These are phyloP conservation scores for Fallopia convolvulus DNA, from an alignment of 148 eudicot species.

Conservation along the genomic window DNA sequence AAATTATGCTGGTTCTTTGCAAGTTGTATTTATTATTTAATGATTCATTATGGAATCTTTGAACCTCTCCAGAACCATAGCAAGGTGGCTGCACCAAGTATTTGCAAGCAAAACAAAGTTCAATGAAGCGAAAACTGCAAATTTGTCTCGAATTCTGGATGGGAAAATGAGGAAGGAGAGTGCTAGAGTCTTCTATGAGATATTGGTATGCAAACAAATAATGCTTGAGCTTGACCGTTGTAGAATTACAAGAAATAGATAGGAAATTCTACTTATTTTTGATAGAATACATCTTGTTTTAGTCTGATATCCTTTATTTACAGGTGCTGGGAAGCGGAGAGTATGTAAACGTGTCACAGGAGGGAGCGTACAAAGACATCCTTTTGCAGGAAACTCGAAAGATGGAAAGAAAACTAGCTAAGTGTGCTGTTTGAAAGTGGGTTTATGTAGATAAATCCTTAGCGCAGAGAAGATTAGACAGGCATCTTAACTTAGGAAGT, in stretches of 20 bases:
- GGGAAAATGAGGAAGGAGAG: conserved; percentile 57
- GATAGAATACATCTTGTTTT: neutral
- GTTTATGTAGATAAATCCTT: neutral
- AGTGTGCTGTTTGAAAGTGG: conserved; percentile 11
- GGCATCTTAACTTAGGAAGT: neutral
- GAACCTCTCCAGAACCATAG: conserved; percentile 41
- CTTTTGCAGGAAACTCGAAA: conserved; percentile 39
- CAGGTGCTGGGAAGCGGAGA: conserved; percentile 55
- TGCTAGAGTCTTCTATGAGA: conserved; percentile 72
- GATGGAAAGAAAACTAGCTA: conserved; percentile 25
- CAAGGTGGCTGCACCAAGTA: conserved; percentile 34
- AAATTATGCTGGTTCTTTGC: neutral
- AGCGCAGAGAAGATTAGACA: neutral
- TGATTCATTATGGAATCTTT: neutral
- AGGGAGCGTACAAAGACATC: conserved; percentile 50
- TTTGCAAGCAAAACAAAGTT: conserved; percentile 26
- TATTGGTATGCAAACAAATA: conserved; percentile 45
- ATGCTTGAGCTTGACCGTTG: neutral
- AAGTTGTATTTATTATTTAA: neutral
- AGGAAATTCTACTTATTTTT: neutral
- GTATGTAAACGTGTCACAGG: conserved; percentile 47
- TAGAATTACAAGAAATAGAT: neutral
- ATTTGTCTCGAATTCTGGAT: conserved; percentile 38
- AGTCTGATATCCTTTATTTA: neutral
- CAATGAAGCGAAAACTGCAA: conserved; percentile 27